These are phyloP conservation scores for Austroboletus novae-zelandiae DNA, from an alignment of 1,284 basidiomycete genomes.

Conservation along the genomic window DNA sequence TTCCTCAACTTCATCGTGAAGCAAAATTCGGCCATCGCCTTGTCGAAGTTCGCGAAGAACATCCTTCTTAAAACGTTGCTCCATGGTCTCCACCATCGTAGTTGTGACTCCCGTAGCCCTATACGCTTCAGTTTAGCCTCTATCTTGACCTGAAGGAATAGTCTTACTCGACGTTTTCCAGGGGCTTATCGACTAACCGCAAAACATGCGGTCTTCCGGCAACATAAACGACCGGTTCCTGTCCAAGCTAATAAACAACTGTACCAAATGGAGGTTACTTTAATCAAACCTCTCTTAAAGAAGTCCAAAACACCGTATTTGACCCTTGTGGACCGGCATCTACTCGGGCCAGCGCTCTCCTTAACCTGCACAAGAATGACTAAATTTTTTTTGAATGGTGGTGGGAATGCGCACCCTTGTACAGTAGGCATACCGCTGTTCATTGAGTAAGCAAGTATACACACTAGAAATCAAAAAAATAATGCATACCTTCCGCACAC, in stretches of 20 bases:
- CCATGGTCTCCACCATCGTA: slow-evolving; percentile 91
- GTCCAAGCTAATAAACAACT: slow-evolving; percentile 7
- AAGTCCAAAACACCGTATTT: slow-evolving; percentile 86
- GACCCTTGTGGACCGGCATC: slow-evolving; percentile 72
- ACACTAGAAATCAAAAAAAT: neutral
- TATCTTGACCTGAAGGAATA: neutral
- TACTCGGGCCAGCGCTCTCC: slow-evolving; percentile 79
- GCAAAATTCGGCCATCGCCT: slow-evolving; percentile 79
- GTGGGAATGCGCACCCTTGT: slow-evolving; percentile 57
- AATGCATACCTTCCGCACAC: slow-evolving; percentile 79
- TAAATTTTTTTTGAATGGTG: neutral
- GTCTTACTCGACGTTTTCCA: slow-evolving; percentile 90
- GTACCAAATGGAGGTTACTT: neutral
- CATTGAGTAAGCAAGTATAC: slow-evolving; percentile 8
- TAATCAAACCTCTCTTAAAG: slow-evolving; percentile 71
- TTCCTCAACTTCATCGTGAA: slow-evolving; percentile 97
- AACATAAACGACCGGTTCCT: slow-evolving; percentile 95
- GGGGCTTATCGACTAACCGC: slow-evolving; percentile 83
- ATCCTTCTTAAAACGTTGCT: slow-evolving; percentile 86
- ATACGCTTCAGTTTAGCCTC: slow-evolving; percentile 3
- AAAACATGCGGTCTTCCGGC: slow-evolving; percentile 91
- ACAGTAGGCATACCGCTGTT: slow-evolving; percentile 83
- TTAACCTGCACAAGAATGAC: slow-evolving; percentile 54
- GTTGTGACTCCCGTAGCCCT: slow-evolving; percentile 95
- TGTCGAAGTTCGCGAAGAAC: slow-evolving; percentile 77